Percentiles rank a stretch among this genome's conserved stretches.
phyloP scores from a whole-genome alignment of 169 alveolate species.

The Plasmodium sp. region DNA sequence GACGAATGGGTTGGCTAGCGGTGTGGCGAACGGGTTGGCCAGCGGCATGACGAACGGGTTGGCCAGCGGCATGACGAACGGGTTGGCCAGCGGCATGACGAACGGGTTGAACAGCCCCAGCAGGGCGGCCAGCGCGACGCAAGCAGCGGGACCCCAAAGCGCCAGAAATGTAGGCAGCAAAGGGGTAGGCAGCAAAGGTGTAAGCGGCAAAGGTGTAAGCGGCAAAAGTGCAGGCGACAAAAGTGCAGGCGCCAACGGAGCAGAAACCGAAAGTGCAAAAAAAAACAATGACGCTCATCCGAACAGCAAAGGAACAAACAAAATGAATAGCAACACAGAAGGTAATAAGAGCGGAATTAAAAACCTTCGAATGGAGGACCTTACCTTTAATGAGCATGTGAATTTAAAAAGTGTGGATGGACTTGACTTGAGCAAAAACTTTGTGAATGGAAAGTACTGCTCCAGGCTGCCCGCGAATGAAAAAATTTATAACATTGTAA shows the following conservation, averaged over 20 bases:
- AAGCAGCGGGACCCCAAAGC: not conserved
- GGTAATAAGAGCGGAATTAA: not conserved
- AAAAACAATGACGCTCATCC: not conserved
- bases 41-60: not conserved
- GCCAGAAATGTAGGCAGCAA: not conserved
- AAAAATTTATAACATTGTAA: slow-evolving; percentile 35
- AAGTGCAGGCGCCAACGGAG: not conserved
- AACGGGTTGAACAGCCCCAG: not conserved
- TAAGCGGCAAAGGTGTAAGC: too few species aligned
- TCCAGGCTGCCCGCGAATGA: slow-evolving; percentile 27
- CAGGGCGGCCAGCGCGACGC: not conserved
- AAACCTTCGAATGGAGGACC: slow-evolving; percentile 20
- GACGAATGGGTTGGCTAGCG: too few species aligned
- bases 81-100: not conserved
- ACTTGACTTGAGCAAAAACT: slow-evolving; percentile 23
- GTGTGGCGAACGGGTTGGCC: not conserved
- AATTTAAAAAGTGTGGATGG: slow-evolving; percentile 53
- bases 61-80: not conserved
- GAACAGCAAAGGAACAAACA: not conserved
- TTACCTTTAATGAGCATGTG: slow-evolving; percentile 31
- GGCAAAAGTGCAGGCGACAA: not conserved
- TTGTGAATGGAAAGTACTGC: slow-evolving; percentile 47
- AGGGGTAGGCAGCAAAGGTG: not conserved
- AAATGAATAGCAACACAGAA: not conserved
- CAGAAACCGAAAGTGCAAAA: not conserved